Base-by-base conservation (phyloP, 1,139 yeast genomes). In the Nakaseomyces uthaithaninus region DNA sequence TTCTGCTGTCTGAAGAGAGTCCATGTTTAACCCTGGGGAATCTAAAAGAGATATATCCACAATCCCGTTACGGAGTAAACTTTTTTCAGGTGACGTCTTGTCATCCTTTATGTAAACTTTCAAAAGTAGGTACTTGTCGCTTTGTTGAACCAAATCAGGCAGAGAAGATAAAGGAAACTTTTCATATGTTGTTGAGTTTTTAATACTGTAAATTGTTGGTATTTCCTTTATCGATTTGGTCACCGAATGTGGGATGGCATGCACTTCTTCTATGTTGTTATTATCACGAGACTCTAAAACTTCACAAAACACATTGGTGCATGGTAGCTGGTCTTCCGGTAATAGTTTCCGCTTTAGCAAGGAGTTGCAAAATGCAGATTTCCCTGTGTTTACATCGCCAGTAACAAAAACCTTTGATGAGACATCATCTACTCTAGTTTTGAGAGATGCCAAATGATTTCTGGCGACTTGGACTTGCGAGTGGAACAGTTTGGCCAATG, bases 311-410 rank as follows among this genome's bases (percentile, higher is more conserved):
- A 93, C 96, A 43, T 86, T 80, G 0, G 99, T 93, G 54, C 97
- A 89, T 1, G 99, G 99, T 55, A 93, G 95, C 57, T 93, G 98
- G 61, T 93, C 99, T 53, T 84, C 95, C 0, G 99, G 98, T 38
- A 91, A 67, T 1, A 93, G 64, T 41, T 76, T 75, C 45, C 94
- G 72, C 49, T 93, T 71, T 47, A 93, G 66, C 37, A 93, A 66
- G 0, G 96, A 93, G 57, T 93, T 93, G 63, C 98, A 93, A 53
- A 93, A 86, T 0, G 95, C 84, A 1, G 96, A 86, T 58, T 93
- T 93, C 4, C 99, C 99, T 0, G 98, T 84, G 60, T 93, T 93
- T 52, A 93, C 72, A 61, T 93, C 99, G 37, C 99, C 99, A 2
- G 98, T 93, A 27, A 93, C 89, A 52, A 93, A 77, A 1, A 93